Evolutionary conservation across 768 basidiomycete genomes (phyloP).

Genomic region (Crepidotus variabilis): DNA sequence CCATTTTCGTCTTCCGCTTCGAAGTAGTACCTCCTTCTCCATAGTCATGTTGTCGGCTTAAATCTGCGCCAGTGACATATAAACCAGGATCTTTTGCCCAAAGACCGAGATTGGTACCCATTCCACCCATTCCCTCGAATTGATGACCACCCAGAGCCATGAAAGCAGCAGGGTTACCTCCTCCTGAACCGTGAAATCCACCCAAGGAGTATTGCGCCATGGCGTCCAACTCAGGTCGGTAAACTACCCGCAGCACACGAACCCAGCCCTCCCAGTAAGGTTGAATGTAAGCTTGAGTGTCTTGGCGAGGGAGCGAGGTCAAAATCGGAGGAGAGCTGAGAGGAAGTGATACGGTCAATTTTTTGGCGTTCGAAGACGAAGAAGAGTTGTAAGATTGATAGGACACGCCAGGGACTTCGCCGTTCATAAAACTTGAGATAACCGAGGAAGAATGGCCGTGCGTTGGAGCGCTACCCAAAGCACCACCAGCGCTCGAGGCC

Average conservation of each 20-base stretch:
- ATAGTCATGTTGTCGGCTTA: not conserved
- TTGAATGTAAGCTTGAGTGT: constrained; percentile 36
- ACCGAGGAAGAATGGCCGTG: not conserved
- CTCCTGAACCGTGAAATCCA: not conserved
- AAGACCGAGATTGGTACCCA: not conserved
- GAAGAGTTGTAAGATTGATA: not conserved
- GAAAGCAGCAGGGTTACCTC: constrained; percentile 57
- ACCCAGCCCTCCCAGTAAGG: constrained; percentile 59
- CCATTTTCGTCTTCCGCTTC: constrained; percentile 31
- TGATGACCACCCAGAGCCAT: constrained; percentile 46
- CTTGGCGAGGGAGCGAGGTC: constrained; percentile 31
- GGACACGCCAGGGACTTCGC: not conserved
- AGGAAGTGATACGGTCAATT: not conserved
- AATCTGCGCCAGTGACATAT: not conserved
- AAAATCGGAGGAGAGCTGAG: constrained; percentile 4
- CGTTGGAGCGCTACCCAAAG: no score
- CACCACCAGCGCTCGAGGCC: not conserved
- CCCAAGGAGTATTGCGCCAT: not conserved
- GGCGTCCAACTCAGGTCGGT: constrained; percentile 17
- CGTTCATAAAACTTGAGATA: not conserved
- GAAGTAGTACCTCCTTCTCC: constrained; percentile 1
- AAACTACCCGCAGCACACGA: constrained; percentile 39
- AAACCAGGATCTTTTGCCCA: not conserved
- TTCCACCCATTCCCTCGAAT: constrained; percentile 30
- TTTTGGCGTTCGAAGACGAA: not conserved